phyloP scores from a whole-genome alignment of 2,329 filamentous ascomycete species.

The Arthrinium puccinioides region DNA sequence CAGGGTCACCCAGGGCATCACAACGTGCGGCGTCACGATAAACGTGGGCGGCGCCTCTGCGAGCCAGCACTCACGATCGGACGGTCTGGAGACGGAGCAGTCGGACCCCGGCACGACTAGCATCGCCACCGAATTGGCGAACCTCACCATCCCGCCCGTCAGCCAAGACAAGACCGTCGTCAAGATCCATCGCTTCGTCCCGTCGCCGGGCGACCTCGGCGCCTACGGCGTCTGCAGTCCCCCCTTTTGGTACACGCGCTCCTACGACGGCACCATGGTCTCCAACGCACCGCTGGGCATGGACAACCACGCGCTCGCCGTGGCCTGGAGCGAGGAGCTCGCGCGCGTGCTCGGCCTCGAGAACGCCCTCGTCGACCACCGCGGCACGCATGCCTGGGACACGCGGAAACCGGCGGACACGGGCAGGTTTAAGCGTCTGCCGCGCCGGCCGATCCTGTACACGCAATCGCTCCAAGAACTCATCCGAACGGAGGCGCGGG shows the following conservation, averaged over 20 bases:
- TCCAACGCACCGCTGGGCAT: constrained; percentile 1
- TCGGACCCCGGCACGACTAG: not conserved
- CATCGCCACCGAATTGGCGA: not conserved
- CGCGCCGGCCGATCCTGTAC: too few relatives aligned
- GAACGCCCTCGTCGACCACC: not conserved
- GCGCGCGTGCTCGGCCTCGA: not conserved
- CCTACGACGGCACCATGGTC: not conserved
- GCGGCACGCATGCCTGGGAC: not conserved
- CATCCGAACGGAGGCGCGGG: too few relatives aligned
- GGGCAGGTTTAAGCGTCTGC: too few relatives aligned
- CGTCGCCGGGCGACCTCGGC: not conserved
- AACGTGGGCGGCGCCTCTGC: not conserved
- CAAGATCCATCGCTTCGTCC: not conserved
- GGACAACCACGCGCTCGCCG: constrained; percentile 2
- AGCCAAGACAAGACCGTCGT: not conserved
- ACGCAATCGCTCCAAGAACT: too few relatives aligned
- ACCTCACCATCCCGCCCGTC: not conserved
- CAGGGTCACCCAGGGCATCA: not conserved
- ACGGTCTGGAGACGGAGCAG: not conserved
- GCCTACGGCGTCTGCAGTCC: not conserved
- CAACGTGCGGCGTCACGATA: not conserved
- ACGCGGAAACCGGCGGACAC: not conserved
- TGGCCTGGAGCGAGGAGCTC: constrained; percentile 1
- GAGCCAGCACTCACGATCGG: not conserved
- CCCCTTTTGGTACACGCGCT: constrained; percentile 1